phyloP scores from a whole-genome alignment of 2,329 filamentous ascomycete genomes.

The Aspergillus intermedius region DNA sequence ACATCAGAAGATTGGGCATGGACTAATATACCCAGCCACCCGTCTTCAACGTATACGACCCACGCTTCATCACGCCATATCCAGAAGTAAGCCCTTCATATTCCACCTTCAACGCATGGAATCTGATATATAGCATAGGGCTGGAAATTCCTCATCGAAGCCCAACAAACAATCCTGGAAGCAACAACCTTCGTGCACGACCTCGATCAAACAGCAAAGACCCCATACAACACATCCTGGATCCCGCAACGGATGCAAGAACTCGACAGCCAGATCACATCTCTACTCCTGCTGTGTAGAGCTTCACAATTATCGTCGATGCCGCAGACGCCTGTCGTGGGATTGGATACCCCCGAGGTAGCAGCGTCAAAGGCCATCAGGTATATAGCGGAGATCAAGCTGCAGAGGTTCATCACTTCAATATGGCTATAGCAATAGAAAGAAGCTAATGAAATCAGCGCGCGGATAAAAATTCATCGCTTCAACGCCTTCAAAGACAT shows the following conservation, averaged over 20 bases:
- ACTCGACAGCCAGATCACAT: slow-evolving; percentile 14
- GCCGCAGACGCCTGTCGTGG: slow-evolving; percentile 2
- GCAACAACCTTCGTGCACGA: slow-evolving; percentile 17
- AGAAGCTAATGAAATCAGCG: slow-evolving; percentile 5
- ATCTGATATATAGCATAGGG: slow-evolving; percentile 14
- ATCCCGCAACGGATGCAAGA: slow-evolving; percentile 13
- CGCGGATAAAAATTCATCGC: slow-evolving; percentile 16
- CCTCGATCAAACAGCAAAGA: slow-evolving; percentile 10
- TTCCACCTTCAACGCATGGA: slow-evolving; percentile 8
- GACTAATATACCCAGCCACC: slow-evolving; percentile 8
- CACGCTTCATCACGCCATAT: background rate
- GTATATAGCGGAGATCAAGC: slow-evolving; percentile 22
- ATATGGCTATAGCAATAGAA: background rate
- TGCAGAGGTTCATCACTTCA: slow-evolving; percentile 11
- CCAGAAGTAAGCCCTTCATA: background rate
- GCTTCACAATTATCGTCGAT: slow-evolving; percentile 3
- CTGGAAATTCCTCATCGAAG: slow-evolving; percentile 18
- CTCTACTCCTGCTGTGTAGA: slow-evolving; percentile 10
- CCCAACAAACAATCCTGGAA: slow-evolving; percentile 19
- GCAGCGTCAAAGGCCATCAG: slow-evolving; percentile 16
- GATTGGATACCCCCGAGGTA: slow-evolving; percentile 10
- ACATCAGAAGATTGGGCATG: background rate
- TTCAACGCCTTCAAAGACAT: slow-evolving; percentile 20
- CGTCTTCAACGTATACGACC: slow-evolving; percentile 10
- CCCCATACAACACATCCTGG: slow-evolving; percentile 6